Base-by-base conservation (phyloP, 2,329 filamentous ascomycete genomes). In the Xylaria sp. region DNA sequence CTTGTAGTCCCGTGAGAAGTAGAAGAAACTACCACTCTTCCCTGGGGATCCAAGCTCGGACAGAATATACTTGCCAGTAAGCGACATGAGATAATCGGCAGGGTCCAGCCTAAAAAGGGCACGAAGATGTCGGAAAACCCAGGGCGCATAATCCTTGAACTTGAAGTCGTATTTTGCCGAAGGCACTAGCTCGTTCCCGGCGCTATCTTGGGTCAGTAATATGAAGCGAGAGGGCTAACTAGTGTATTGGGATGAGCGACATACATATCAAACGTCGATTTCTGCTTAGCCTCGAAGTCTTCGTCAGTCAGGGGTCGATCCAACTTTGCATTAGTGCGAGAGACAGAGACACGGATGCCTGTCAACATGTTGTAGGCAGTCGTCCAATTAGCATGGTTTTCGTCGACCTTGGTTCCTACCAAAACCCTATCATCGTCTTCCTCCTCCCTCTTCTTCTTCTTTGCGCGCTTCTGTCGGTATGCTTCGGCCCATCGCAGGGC, bases 131-230 rank as follows among this genome's bases (percentile, higher is more conserved):
- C 96, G 93, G 81, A 99, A 99, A 66, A 99, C 96, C 94, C 95
- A 98, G 64, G 96, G 96, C n/a, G 95, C 95, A 80, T 99, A 99
- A 82, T 99, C 96, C 83, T 99, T 99, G 86, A 99, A 99, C 81
- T 99, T 99, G 89, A 99, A 99, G 82, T 99, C 96, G 83, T 99
- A 99, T 81, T 99, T 98, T 73, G 96, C 94, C 69, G 95, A 97
- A 25, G 96, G 96, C 5, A 97, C 97, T 78, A 99, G 85, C 83
- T 99, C 96, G 79, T 97, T 97, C 71, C 96, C 96, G 71, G 94
- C 96, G 77, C 92, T 94, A 75, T 63, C 33, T 39, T 15, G 36
- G 4, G 74, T 83, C 73, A 86, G 83, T 69, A 69, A 55, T 45
- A 61, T 38, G 45, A 42, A 50, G 54, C 22, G 1, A 51, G 65